phyloP scores from a whole-genome alignment of 352 stramenopile genomes.

The Phytophthora multivora region DNA sequence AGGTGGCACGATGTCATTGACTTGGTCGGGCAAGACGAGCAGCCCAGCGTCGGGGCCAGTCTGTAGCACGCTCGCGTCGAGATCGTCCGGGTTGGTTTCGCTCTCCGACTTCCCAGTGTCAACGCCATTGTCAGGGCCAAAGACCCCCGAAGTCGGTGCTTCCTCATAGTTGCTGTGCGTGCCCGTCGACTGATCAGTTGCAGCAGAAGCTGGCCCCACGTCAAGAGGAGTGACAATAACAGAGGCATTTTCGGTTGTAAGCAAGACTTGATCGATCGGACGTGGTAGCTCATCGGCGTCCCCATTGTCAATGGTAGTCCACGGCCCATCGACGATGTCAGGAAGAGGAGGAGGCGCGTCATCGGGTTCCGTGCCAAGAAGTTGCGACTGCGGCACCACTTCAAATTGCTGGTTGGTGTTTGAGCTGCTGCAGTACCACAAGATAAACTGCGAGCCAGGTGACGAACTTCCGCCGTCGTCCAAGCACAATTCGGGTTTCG shows the following conservation, averaged over 20 bases:
- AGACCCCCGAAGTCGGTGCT: constrained; percentile 1
- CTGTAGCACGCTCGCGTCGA: too few species aligned
- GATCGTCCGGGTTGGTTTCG: not conserved
- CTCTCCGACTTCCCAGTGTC: constrained; percentile 2
- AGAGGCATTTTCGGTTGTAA: not conserved
- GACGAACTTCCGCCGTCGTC: constrained; percentile 14
- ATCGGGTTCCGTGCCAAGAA: constrained; percentile 1
- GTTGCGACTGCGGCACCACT: constrained; percentile 5
- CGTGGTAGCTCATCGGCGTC: not conserved
- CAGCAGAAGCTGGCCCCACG: not conserved
- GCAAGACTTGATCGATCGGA: not conserved
- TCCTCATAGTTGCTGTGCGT: not conserved
- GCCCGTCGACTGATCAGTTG: not conserved
- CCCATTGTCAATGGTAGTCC: constrained; percentile 2
- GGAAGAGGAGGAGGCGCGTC: not conserved
- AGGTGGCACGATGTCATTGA: constrained; percentile 6
- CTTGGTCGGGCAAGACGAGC: constrained; percentile 1
- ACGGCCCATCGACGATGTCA: constrained; percentile 1
- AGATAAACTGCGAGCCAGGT: constrained; percentile 3
- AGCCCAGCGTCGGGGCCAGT: not conserved
- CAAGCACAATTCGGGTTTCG: constrained; percentile 29
- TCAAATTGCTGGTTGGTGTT: constrained; percentile 32
- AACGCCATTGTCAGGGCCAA: constrained; percentile 1
- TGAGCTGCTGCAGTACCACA: constrained; percentile 19
- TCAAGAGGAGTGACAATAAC: not conserved